These are phyloP conservation scores for Chloris gayana DNA, from an alignment of 176 grass and related monocot species.

Conservation along the genomic window DNA sequence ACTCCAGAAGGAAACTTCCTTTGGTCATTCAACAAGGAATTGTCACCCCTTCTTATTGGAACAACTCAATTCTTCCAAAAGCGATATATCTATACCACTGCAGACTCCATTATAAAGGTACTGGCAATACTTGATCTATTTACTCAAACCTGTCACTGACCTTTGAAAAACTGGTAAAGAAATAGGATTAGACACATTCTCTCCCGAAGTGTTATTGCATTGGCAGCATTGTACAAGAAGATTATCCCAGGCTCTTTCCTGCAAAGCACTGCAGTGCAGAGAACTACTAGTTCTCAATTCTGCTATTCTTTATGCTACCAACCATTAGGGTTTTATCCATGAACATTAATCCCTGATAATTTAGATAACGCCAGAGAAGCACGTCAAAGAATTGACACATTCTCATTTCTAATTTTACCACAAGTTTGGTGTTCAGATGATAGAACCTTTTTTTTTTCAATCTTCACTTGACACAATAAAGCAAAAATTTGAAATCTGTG, in stretches of 20 bases:
- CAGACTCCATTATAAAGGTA: constrained; percentile 78
- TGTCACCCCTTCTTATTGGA: constrained; percentile 74
- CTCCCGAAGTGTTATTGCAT: background rate
- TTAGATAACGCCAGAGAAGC: background rate
- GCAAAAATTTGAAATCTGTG: constrained; percentile 10
- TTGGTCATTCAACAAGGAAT: constrained; percentile 49
- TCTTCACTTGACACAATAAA: background rate
- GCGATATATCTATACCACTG: constrained; percentile 71
- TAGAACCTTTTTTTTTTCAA: background rate
- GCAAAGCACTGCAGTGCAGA: background rate
- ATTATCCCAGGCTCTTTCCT: background rate
- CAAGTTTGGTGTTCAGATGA: background rate
- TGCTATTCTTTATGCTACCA: no score
- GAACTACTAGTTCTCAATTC: background rate
- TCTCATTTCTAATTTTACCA: background rate
- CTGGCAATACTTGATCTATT: constrained; percentile 18
- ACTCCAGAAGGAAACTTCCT: constrained; percentile 66
- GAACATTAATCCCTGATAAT: background rate
- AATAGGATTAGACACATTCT: background rate
- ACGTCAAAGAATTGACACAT: background rate
- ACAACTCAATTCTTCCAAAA: constrained; percentile 45
- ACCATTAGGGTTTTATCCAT: no score
- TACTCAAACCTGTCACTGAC: constrained; percentile 19
- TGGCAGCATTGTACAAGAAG: background rate
- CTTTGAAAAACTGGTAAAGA: background rate